Evolutionary conservation across 1,284 basidiomycete genomes (phyloP), one percentile per base, ranked within the genome.

Genomic region (Blastosporella zonata): DNA sequence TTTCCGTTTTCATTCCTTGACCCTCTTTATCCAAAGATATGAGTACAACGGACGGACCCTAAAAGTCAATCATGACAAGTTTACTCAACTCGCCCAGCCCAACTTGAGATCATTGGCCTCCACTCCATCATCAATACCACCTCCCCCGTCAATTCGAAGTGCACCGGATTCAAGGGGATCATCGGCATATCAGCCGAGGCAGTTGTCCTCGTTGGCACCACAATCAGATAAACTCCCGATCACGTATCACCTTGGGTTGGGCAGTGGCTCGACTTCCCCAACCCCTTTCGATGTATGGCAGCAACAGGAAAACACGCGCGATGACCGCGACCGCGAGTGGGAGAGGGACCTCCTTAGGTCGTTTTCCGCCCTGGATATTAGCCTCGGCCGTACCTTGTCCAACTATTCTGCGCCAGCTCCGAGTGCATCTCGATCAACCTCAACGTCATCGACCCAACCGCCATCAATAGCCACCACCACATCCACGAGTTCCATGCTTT

Each of bases 61-160:
- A 43, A 93, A 93, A 65, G 91, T 94, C 10, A 90, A 93, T 64
- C 90, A 84, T 61, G 91, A 94, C 71, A 88, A 86, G 63, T 89
- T 81, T 62, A 70, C 77, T 3, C 73, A 75, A 18, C 68, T 69
- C 13, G 61, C 64, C 10, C 67, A 72, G 48, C 63, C 62, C 21
- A 52, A 53, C 23, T 2, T 20, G 38, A 57, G n/a, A 53, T 56
- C 49, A 40, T 18, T n/a, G n/a, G n/a, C 39, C 10, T 20, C 28
- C 13, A 13, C 47, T 4, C 52, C 47, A 3, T 41, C 47, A 12
- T 47, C 58, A 27, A 20, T 47, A 7, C 55, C 54, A 0, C 55
- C 56, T 15, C 38, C 49, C 1, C 50, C 55, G 1, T 54, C 57
- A n/a, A 29, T 54, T 25, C 38, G 43, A 47, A 45, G 42, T 37